A percentile compares a stretch with the other conserved stretches of the same genome.
phyloP scores from a whole-genome alignment of 176 grass and related monocot genomes.

The Calamus simplicifolius region DNA sequence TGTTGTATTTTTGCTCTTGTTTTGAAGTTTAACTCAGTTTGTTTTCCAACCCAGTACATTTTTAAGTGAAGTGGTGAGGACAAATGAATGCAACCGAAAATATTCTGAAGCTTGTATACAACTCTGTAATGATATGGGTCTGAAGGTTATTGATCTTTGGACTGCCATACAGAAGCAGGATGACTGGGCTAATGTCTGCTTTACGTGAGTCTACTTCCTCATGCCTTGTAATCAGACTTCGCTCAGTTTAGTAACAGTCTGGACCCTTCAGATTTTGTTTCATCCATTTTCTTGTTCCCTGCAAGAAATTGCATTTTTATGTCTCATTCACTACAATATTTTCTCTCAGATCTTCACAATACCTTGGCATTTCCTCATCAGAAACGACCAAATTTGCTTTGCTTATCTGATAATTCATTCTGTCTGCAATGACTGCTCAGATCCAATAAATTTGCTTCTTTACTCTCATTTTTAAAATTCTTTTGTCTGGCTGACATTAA shows the following conservation, averaged over 20 bases:
- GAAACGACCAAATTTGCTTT: too few species aligned
- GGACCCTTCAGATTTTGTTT: too few species aligned
- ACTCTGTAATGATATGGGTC: conserved; percentile 24
- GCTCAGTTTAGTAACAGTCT: too few species aligned
- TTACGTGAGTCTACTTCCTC: conserved; percentile 17
- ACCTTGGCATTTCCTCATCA: too few species aligned
- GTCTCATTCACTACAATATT: too few species aligned
- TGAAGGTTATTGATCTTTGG: conserved; percentile 24
- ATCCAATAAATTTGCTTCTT: background rate
- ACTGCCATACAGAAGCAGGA: conserved; percentile 21
- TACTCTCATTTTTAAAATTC: background rate
- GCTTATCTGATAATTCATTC: too few species aligned
- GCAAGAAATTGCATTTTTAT: too few species aligned
- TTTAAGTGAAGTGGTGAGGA: background rate
- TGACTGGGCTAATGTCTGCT: conserved; percentile 24
- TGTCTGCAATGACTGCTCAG: background rate
- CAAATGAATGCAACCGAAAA: conserved; percentile 9
- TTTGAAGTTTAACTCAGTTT: background rate
- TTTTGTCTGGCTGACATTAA: background rate
- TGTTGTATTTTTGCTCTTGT: background rate
- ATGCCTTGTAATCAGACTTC: background rate
- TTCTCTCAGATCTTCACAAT: too few species aligned
- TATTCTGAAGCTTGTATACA: conserved; percentile 32
- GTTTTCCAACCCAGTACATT: conserved; percentile 1
- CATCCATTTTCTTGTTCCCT: too few species aligned